Evolutionary conservation across 257 asterid genomes (phyloP).

Genomic region (Voacanga thouarsii): DNA sequence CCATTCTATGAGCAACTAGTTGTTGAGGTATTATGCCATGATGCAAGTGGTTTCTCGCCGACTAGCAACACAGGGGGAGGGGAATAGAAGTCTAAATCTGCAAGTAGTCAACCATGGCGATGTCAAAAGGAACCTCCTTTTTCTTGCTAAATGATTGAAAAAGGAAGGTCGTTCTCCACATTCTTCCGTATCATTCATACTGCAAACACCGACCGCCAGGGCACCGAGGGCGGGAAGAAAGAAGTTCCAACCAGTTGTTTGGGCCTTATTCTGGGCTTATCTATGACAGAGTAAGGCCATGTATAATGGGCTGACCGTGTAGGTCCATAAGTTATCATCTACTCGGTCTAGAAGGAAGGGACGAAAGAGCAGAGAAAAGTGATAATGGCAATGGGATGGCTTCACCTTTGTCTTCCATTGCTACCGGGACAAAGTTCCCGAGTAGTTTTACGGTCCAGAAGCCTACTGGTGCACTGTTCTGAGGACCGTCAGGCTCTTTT

Average conservation of each 20-base stretch:
- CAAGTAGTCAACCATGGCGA: no score
- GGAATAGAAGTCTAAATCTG: no score
- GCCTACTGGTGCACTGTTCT: conserved; percentile 35
- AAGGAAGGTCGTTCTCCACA: no score
- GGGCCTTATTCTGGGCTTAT: not conserved
- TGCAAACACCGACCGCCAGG: no score
- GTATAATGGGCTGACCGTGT: not conserved
- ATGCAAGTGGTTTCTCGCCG: no score
- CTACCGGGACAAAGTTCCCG: conserved; percentile 12
- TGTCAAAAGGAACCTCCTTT: no score
- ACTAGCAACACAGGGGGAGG: no score
- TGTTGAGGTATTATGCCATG: no score
- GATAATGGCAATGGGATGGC: conserved; percentile 21
- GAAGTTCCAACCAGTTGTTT: not conserved
- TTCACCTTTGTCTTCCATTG: conserved; percentile 12
- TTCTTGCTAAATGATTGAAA: no score
- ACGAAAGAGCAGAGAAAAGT: not conserved
- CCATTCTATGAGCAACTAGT: no score
- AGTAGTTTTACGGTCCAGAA: conserved; percentile 27
- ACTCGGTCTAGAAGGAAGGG: not conserved
- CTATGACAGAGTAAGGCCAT: not conserved
- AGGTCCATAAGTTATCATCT: not conserved
- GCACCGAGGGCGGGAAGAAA: no score
- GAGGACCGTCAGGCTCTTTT: conserved; percentile 67
- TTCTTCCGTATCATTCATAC: no score